Percentiles rank a stretch among this genome's conserved stretches.
These are phyloP conservation scores for Glutinoglossum americanum DNA, from an alignment of 495 filamentous ascomycete species.

Conservation along the genomic window DNA sequence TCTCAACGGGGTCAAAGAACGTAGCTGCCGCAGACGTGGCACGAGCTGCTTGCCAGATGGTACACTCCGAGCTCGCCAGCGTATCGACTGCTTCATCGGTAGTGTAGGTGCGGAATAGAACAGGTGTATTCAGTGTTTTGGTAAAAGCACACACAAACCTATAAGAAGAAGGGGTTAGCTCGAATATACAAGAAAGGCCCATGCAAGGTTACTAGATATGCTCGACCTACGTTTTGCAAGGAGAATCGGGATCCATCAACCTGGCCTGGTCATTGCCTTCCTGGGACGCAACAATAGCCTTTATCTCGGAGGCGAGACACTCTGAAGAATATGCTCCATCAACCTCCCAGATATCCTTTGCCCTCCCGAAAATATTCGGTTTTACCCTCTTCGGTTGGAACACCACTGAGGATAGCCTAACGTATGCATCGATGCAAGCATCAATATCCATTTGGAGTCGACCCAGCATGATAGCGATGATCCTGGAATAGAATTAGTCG, in stretches of 20 bases:
- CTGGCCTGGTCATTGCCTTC: conserved; percentile 47
- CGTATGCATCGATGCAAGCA: neutral
- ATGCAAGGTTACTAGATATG: conserved; percentile 51
- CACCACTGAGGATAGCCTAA: neutral
- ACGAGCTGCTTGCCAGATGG: conserved; percentile 8
- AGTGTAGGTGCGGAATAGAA: conserved; percentile 18
- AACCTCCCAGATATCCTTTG: neutral
- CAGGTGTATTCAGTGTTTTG: conserved; percentile 36
- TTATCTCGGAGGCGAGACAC: conserved; percentile 85
- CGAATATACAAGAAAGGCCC: neutral
- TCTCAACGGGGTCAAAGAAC: conserved; percentile 5
- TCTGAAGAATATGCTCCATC: conserved; percentile 83
- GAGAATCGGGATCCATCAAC: conserved; percentile 21
- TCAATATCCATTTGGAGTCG: conserved; percentile 3
- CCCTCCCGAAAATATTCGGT: conserved; percentile 73
- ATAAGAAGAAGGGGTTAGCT: conserved; percentile 6
- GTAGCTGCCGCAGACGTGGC: conserved; percentile 6
- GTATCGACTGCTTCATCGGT: conserved; percentile 31
- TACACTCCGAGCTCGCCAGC: conserved; percentile 61
- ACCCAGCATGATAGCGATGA: conserved; percentile 5
- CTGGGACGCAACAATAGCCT: conserved; percentile 48
- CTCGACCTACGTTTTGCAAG: conserved; percentile 54
- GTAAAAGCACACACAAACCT: conserved; percentile 1
- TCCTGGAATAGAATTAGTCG: neutral
- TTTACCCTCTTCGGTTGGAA: conserved; percentile 49